Evolutionary conservation across 2,329 filamentous ascomycete species (phyloP), one percentile per base, ranked within the genome.

Genomic region (Colletotrichum tamarilloi): DNA sequence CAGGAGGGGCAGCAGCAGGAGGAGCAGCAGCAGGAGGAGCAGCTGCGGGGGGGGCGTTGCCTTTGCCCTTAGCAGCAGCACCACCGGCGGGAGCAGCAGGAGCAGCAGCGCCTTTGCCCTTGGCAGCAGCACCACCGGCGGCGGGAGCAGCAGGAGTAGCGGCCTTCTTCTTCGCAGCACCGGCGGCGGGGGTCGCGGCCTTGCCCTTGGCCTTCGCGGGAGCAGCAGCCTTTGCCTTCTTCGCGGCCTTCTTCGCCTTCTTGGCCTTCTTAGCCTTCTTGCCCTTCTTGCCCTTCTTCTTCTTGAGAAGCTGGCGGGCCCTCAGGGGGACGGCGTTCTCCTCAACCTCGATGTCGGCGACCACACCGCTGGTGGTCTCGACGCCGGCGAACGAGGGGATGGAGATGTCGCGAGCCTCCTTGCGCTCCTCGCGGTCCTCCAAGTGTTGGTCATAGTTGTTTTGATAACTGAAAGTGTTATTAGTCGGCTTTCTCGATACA

Each of bases 301-400:
- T 72, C 70, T 73, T 73, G 12, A 60, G 32, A 12, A 65, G 24
- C 67, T 73, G 70, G 42, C 70, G 70, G 46, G 60, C 66, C 42
- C 67, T 60, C 32, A 73, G 42, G 9, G 70, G 70, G 8, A 65
- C 59, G 24, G 53, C 55, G 24, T 42, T 55, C 42, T 69, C 69
- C 28, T 65, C 70, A n/a, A 60, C 60, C 60, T 73, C 22, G 9
- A 57, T 26, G 32, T 73, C 60, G 55, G 70, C 66, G 55, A 73
- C 35, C 30, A 73, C 67, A n/a, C 60, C 67, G 46, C 42, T 64
- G 22, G 66, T 70, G 32, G 70, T 73, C 60, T 73, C 70, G 28
- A 73, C 67, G 19, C 70, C 67, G 9, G 32, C 60, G 42, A 73
- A 73, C 16, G 67, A 69, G n/a, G 70, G 70, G 22, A 73, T 67